phyloP scores from a whole-genome alignment of 2,329 filamentous ascomycete species.

The Pestalotiopsis sp. region DNA sequence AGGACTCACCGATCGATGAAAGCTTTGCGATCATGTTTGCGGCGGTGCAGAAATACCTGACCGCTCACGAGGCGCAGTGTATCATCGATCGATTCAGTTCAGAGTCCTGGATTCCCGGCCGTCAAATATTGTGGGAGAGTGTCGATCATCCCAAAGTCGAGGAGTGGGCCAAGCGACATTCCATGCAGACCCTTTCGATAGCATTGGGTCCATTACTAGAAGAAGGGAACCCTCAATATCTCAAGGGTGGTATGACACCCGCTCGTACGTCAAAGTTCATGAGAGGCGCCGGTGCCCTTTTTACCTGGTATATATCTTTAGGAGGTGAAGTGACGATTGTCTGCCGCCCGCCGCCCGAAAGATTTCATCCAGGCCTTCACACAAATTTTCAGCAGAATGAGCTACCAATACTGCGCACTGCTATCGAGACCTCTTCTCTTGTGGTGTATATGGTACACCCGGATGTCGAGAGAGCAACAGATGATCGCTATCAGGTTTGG shows the following conservation, averaged over 20 bases:
- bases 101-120: not conserved
- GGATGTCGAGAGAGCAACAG: not conserved
- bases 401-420: not conserved
- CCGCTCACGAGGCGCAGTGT: not conserved
- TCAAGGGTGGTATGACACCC: not conserved
- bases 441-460: not conserved
- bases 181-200: not conserved
- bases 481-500: not conserved
- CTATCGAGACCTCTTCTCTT: not conserved
- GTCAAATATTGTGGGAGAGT: conserved; percentile 1
- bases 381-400: conserved; percentile 1
- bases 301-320: not conserved
- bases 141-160: not conserved
- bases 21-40: not conserved
- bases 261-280: not conserved
- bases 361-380: not conserved
- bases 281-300: not conserved
- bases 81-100: not conserved
- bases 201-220: not conserved
- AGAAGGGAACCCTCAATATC: not conserved
- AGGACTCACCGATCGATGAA: not conserved
- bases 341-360: not conserved
- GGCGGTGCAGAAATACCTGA: not conserved
- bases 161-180: not conserved
- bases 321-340: not conserved